Evolutionary conservation across 208 protist species (phyloP).

Genomic region (Porcisia hertigi): DNA sequence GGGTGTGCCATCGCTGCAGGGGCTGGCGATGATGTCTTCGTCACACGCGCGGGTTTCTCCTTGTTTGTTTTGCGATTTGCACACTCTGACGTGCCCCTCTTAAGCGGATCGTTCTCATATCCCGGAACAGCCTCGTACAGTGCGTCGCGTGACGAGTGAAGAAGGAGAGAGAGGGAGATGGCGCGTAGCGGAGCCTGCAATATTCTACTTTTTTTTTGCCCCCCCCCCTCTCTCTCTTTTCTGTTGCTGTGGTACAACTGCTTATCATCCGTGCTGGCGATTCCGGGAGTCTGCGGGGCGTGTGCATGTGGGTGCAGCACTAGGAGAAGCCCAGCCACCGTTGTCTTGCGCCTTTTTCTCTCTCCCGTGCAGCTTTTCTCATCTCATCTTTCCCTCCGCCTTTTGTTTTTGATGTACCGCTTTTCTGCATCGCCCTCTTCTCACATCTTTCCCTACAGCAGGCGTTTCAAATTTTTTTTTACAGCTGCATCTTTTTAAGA

Average conservation of each 20-base stretch:
- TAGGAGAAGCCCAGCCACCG: neutral
- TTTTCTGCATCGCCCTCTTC: neutral
- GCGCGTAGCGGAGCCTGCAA: neutral
- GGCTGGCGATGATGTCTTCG: neutral
- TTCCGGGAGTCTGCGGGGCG: neutral
- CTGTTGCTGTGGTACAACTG: neutral
- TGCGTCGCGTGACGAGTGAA: neutral
- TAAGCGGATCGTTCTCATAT: neutral
- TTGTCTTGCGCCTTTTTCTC: neutral
- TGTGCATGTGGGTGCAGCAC: neutral
- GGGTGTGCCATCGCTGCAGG: neutral
- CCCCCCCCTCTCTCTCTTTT: neutral
- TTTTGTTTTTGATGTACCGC: too few species aligned
- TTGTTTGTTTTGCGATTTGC: too few species aligned
- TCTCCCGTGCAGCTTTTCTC: too few species aligned
- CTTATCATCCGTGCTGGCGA: neutral
- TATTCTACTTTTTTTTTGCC: neutral
- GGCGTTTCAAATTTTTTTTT: neutral
- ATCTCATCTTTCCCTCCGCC: too few species aligned
- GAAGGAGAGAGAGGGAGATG: neutral
- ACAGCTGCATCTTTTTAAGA: neutral
- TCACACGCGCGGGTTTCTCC: too few species aligned
- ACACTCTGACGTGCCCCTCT: neutral
- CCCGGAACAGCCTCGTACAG: neutral
- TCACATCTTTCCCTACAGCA: neutral